Evolutionary conservation across 805 yeast genomes (phyloP), one percentile per base, ranked within the genome.

Genomic region (Kuraishia capsulata): DNA sequence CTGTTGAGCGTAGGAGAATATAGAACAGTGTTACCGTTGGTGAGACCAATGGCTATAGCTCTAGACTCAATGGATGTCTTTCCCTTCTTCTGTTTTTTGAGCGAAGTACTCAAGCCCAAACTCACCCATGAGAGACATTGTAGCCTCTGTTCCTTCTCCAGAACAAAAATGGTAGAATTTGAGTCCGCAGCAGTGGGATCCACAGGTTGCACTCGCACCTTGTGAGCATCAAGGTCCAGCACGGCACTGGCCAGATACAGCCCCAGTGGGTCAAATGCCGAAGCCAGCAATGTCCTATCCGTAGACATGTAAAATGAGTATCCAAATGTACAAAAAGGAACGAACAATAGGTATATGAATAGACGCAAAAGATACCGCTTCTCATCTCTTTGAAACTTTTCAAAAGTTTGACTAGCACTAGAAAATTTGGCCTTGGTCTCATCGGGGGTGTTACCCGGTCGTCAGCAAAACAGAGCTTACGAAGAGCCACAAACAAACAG

Each of bases 211-310:
- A 82, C 83, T 40, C 78, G 67, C 29, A 86, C 61, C 45, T 77
- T 76, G 50, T 82, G 90, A 4, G 78, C 65, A 54, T 84, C 90
- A 42, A 86, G 68, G 2, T 86, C 81, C 26, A 76, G 73, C 17
- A 75, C 62, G 1, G 75, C 85, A 33, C 77, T 72, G 20, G 89
- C 87, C 47, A 78, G 68, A 50, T 67, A 69, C 33, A 71, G 64
- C n/a, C 81, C 78, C 1, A 72, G 57, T 10, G 77, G 68, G 56
- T 86, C 90, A 53, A 78, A 85, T 30, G 59, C 61, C 19, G 80
- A 67, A 14, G 62, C 47, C 36, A 56, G 20, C 4, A 24, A 8
- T 8, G 26, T 23, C 26, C 26, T 23, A 23, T 23, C 26, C 10
- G 10, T 23, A n/a, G n/a, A n/a, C n/a, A n/a, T n/a, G n/a, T n/a